Evolutionary conservation across 23 red algal species (phyloP), one percentile per base, ranked within the genome.

Genomic region (Gracilaria caudata): DNA sequence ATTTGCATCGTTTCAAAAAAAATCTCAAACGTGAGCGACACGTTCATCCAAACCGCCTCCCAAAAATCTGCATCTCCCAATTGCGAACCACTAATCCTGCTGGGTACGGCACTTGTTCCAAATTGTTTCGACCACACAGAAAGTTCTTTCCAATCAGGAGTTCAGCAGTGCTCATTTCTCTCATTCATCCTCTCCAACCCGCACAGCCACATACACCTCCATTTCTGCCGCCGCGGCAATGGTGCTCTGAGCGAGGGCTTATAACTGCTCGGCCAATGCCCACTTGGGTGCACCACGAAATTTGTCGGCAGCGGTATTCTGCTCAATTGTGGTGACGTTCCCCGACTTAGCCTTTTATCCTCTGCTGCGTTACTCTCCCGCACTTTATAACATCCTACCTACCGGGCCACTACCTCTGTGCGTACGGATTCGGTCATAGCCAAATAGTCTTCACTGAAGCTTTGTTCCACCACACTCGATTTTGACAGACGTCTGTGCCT

Each of bases 21-120:
- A 30, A 66, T 36, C 61, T 36, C 0, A 37, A 4, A 36, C 3
- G 30, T 19, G 61, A 36, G 36, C 61, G 61, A 30, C 61, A 7
- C 61, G 11, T 35, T 66, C 25, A 36, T 36, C 8, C 30, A 66
- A 66, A 66, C 25, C 61, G 61, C 61, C 61, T 66, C 30, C 61
- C 2, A 1, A 66, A 66, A 36, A 36, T 66, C 61, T 66, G 29
- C 28, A 0, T 3, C 9, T 16, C 19, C 32, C 7, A 36, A 36
- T 66, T 26, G 25, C 14, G 25, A 12, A 4, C 61, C 61, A 35
- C 29, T 33, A 36, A 66, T 66, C 11, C 36, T 5, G 26, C 30
- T 1, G 25, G 3, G 1, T 8, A 0, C 36, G 61, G 61, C 14
- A 7, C 30, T 2, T 33, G 13, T 37, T 66, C 30, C 21, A 4